Evolutionary conservation across 768 basidiomycete genomes (phyloP), one percentile per base, ranked within the genome.

Genomic region (Pleurotus cornucopiae): DNA sequence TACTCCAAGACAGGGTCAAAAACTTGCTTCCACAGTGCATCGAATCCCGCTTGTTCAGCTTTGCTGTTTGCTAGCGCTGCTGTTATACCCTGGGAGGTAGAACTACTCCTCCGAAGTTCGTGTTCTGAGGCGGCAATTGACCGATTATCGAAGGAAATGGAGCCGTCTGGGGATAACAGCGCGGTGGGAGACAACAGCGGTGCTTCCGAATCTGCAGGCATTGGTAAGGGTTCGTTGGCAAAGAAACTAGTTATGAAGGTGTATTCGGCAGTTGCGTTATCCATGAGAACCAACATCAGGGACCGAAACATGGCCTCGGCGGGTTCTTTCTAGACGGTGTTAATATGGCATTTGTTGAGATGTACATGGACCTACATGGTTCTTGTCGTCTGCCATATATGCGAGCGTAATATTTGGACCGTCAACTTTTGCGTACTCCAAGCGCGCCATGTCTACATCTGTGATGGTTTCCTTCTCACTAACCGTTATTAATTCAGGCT

Each of bases 241-340:
- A 98, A 98, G 74, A 99, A 98, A 0, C 84, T 74, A 7, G 84
- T 82, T 49, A 97, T 71, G 64, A 98, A 98, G 1, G 85, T 77
- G 70, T 94, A 96, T 71, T 98, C 96, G 25, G 94, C 84, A 1
- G 90, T 90, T 3, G 91, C 88, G 65, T 99, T 98, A 73, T 98
- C 94, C 81, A 96, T 86, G 58, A 98, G 82, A 52, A 97, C 95
- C 51, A 98, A 75, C 47, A 94, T 73, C 21, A 93, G 73, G 0
- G 95, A 96, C 21, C 96, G 85, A 60, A 93, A 77, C 20, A 98
- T 74, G 0, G 87, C 87, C 73, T 98, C 97, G 1, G 88, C 68
- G 0, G 89, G 83, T 61, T 89, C 88, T 83, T 83, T 91, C 95
- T 89, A 68, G 48, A 14, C 60, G 18, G 62, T 55, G 49, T 66